A percentile compares a stretch with the other conserved stretches of the same genome.
phyloP scores from a whole-genome alignment of 441 rosid species.

The Adansonia rubrostipa region DNA sequence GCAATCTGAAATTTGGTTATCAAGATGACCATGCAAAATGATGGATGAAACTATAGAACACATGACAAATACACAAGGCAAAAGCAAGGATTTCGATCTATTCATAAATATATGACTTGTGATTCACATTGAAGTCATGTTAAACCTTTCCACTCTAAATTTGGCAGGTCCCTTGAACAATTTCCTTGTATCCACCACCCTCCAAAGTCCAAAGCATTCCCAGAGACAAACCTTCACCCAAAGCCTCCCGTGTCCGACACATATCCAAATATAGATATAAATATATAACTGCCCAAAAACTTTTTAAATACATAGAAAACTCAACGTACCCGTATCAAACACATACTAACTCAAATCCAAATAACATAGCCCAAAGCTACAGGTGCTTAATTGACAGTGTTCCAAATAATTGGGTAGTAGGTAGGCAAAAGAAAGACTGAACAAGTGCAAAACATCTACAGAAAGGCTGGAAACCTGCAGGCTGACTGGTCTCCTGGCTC shows the following conservation, averaged over 20 bases:
- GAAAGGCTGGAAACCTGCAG: conserved; percentile 40
- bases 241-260: conserved; percentile 31
- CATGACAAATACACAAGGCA: neutral
- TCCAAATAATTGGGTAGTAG: conserved; percentile 53
- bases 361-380: conserved; percentile 33
- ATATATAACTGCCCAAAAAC: too few species aligned
- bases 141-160: conserved; percentile 33
- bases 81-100: too few species aligned
- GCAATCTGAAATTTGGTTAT: neutral
- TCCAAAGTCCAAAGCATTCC: conserved; percentile 51
- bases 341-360: too few species aligned
- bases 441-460: conserved; percentile 65
- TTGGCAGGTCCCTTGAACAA: conserved; percentile 52
- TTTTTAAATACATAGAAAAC: too few species aligned
- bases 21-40: neutral
- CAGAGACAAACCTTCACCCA: conserved; percentile 41
- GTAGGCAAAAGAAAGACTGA: conserved; percentile 60
- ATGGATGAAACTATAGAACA: neutral
- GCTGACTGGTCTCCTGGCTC: conserved; percentile 54
- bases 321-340: too few species aligned
- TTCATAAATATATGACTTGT: neutral
- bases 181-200: conserved; percentile 43
- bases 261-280: too few species aligned
- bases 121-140: neutral
- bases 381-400: conserved; percentile 46